phyloP scores from a whole-genome alignment of 2,329 filamentous ascomycete species.

The Aspergillus sp. region DNA sequence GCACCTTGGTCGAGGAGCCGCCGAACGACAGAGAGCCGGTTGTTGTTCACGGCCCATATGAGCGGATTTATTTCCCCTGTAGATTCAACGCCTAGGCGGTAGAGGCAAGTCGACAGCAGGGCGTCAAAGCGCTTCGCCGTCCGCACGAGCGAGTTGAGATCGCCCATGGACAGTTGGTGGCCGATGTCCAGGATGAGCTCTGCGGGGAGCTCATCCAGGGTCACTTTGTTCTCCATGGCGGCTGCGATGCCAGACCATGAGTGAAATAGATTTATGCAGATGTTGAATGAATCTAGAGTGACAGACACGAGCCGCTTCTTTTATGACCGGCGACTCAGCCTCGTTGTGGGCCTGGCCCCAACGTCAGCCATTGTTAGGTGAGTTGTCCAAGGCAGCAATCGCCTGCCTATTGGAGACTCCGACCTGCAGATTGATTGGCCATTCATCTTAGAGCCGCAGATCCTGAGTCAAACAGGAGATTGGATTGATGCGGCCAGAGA shows the following conservation, averaged over 20 bases:
- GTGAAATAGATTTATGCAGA: no score
- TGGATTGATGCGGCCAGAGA: no score
- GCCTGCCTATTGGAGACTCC: no score
- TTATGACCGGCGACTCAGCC: no score
- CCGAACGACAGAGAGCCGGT: not conserved
- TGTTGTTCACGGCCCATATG: not conserved
- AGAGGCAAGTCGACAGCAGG: not conserved
- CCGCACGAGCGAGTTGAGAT: conserved; percentile 5
- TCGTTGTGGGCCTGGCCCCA: no score
- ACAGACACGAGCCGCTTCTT: no score
- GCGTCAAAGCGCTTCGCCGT: not conserved
- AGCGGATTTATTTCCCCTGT: not conserved
- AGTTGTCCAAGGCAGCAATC: no score
- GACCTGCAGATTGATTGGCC: no score
- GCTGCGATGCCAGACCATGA: no score
- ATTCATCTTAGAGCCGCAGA: not conserved
- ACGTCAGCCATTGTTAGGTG: no score
- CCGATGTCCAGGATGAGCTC: conserved; percentile 8
- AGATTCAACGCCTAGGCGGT: not conserved
- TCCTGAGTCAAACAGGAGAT: not conserved
- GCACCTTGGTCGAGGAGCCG: not conserved
- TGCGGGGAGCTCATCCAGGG: not conserved
- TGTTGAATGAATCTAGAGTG: no score
- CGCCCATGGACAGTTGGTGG: not conserved
- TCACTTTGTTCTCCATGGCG: not conserved